Base-by-base conservation (phyloP, 148 eudicot species). In the Camellia sinensis region DNA sequence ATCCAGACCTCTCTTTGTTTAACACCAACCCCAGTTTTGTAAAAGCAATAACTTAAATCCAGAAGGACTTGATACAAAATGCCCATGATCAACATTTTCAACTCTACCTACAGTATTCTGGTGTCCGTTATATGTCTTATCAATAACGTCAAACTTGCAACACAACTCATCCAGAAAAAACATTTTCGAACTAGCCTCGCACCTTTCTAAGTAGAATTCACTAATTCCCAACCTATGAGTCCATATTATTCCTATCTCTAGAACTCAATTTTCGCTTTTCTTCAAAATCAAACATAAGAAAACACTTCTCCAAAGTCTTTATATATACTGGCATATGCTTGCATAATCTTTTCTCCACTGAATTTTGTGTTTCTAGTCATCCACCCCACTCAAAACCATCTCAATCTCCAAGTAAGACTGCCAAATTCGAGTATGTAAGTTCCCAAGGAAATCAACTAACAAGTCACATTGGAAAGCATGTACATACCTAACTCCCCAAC, bases 101-200 rank as follows among this genome's bases (percentile, higher is more conserved):
- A 68, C 54, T 64, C 43, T 78, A 40, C 71, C 21, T 6, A 40
- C 66, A 46, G 68, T 50, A 7, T 29, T 68, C 50, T 1, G 74
- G 17, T 71, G 6, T 62, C 53, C 54, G 40, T 12, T 3, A 60
- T 78, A 37, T 68, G 56, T 62, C 17, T 12, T 67, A 68, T 78
- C 66, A 66, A 78, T 60, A 56, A 67, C 80, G 19, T 78, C 80
- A 59, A 61, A 29, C 74, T 68, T 78, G 74, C 74, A 67, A 60
- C 80, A 78, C 2, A 57, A 54, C 65, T 56, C 54, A 15, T 78
- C 66, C 43, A 13, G 53, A 3, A 78, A 63, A 69, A 78, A 41
- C 80, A 78, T 78, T 29, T 29, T 29, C 45, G 22, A 62, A 44
- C 69, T 7, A 44, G 43, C 64, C 5, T 76, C 46, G n/a, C 57